These are phyloP conservation scores for Penstemon eatonii DNA, from an alignment of 257 asterid species.

Conservation along the genomic window DNA sequence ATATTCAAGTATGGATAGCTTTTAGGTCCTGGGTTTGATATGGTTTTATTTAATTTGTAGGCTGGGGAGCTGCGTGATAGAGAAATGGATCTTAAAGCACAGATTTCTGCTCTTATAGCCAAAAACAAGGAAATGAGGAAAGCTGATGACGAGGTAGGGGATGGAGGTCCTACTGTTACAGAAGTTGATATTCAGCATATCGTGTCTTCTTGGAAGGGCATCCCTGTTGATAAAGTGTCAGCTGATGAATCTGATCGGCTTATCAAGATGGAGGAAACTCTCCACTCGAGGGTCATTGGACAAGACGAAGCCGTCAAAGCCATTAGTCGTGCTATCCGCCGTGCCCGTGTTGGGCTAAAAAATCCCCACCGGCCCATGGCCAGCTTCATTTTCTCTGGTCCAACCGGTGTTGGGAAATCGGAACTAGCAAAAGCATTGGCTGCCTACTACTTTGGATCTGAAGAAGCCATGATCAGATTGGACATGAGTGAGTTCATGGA, in stretches of 20 bases:
- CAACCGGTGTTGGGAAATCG: conserved; percentile 67
- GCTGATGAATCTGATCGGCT: conserved; percentile 89
- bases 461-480: too few relatives aligned
- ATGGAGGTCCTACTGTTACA: conserved; percentile 45
- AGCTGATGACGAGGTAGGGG: too few relatives aligned
- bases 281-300: conserved; percentile 67
- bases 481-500: too few relatives aligned
- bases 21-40: background rate
- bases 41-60: conserved; percentile 13
- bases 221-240: conserved; percentile 89
- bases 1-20: too few relatives aligned
- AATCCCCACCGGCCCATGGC: conserved; percentile 83
- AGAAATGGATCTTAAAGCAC: conserved; percentile 89
- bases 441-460: conserved; percentile 70
- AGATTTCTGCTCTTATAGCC: conserved; percentile 40
- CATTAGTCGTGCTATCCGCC: too few relatives aligned
- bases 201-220: conserved; percentile 90
- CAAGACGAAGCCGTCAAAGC: conserved; percentile 67
- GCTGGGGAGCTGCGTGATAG: conserved; percentile 47
- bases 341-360: conserved; percentile 80
- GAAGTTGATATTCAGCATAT: conserved; percentile 89
- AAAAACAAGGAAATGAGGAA: conserved; percentile 54
- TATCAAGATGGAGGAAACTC: conserved; percentile 89
- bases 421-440: conserved; percentile 73
- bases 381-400: conserved; percentile 34